Evolutionary conservation across 164 flowering plant genomes (phyloP), one percentile per base, ranked within the genome.

Genomic region (Chloranthus sessilifolius): DNA sequence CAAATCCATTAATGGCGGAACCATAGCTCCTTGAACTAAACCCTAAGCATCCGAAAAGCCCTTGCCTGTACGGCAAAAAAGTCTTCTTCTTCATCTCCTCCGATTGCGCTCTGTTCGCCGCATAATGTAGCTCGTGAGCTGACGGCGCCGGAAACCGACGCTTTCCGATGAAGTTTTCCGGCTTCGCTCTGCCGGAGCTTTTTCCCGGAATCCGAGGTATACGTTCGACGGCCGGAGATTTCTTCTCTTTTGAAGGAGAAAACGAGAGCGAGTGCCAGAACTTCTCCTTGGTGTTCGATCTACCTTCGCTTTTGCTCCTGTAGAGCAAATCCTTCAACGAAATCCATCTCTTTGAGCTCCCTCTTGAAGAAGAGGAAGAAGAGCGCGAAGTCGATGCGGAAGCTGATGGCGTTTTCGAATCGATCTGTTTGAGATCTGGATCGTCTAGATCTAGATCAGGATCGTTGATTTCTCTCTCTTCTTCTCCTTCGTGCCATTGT

Each of bases 81-180:
- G 82, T 81, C 55, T 68, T 78, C 74, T 72, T 81, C 72, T 60
- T 78, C 80, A 81, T 53, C 47, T 81, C 83, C 74, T 78, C 87
- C 1, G 78, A 67, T 11, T 72, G 72, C 15, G 83, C 87, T 62
- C 83, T 67, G 14, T 78, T 78, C 24, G 77, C 51, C 2, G 77
- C 70, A 46, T 81, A 78, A 28, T 66, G 81, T 30, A 62, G 20
- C 63, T 79, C 84, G 45, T 76, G 84, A 10, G 77, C 50, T 1
- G 83, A 78, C 20, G 64, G 68, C 5, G 26, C 47, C 38, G 77
- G 67, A 1, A 50, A 50, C 23, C 77, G 45, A 17, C 79, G 61
- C 44, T 70, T 75, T 0, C 65, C 65, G 1, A 54, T 57, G 6
- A 67, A 73, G 26, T 71, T 72, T 4, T 60, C 40, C 1, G 67